Conservation (phyloP, 2,329 filamentous ascomycete genomes). For the Colletotrichum scovillei region DNA sequence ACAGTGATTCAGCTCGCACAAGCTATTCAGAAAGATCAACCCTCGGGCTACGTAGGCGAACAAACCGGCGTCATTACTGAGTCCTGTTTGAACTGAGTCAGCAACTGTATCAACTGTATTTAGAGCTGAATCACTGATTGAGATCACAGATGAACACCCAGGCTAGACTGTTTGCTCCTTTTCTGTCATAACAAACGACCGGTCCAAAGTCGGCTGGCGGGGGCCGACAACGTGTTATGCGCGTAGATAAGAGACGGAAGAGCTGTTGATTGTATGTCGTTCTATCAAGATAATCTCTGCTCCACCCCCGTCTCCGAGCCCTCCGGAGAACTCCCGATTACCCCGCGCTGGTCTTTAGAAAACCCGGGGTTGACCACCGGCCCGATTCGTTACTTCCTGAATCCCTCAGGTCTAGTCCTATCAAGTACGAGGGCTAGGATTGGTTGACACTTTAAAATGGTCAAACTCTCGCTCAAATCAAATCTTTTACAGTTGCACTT, state of each 20-base stretch:
- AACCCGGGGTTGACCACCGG: neutral
- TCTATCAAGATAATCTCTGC: neutral
- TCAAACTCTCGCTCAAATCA: too few species aligned
- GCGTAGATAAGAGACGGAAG: neutral
- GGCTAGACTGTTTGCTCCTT: neutral
- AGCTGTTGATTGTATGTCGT: neutral
- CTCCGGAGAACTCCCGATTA: neutral
- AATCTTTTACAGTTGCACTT: too few species aligned
- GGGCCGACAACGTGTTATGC: neutral
- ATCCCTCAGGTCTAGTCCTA: too few species aligned
- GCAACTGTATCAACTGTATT: neutral
- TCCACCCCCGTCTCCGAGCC: neutral
- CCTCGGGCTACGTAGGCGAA: neutral
- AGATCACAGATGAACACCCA: neutral
- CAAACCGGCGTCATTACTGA: neutral
- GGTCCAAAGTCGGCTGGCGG: neutral
- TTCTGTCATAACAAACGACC: neutral
- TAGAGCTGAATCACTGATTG: neutral
- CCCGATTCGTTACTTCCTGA: neutral
- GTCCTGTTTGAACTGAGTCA: neutral
- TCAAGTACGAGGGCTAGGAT: too few species aligned
- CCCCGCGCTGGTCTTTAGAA: neutral
- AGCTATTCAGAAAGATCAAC: too few species aligned
- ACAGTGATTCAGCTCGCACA: too few species aligned
- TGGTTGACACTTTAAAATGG: too few species aligned